Base-by-base conservation (phyloP, 2,329 filamentous ascomycete species). In the Cladorrhinum sp. region DNA sequence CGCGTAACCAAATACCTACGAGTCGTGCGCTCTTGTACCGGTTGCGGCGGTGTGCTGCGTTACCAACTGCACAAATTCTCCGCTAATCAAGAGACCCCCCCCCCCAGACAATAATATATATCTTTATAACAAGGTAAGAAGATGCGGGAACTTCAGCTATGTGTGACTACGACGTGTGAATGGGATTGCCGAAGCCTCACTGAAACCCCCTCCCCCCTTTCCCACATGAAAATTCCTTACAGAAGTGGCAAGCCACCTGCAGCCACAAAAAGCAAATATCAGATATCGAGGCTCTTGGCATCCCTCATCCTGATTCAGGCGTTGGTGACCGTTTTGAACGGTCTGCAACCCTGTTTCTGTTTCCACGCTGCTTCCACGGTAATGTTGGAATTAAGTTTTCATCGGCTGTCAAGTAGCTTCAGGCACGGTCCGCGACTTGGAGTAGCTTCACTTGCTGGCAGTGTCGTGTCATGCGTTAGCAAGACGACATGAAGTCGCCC, bases 91-190 rank as follows among this genome's bases (percentile, higher is more conserved):
- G 6, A 45, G 18, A n/a, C n/a, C n/a, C n/a, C n/a, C 6, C 16
- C 41, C 41, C 41, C 41, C 41, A 16, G 53, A 38, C 32, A 8
- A 56, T 56, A 56, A 49, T 49, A 56, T 56, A 56, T 56, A 25
- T 56, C 38, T 56, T n/a, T 56, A 56, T 45, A 38, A 32, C 36
- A 56, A 23, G 38, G 38, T 56, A 36, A 27, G 53, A 45, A 45
- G 41, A 45, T 56, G 53, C n/a, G 53, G 49, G 53, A 55, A 23
- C 20, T 32, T 56, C 53, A 56, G 53, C 53, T 56, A 29, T 49
- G 52, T 55, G 32, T 25, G 32, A 55, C 29, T 13, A 6, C 36
- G 36, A 41, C 36, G 32, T 18, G 52, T 36, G 38, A 55, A 45
- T 27, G 52, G 52, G 52, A 56, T 56, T 56, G 53, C 53, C 53